Base-by-base conservation (phyloP, 129 eudicot species). In the Arctium lappa region DNA sequence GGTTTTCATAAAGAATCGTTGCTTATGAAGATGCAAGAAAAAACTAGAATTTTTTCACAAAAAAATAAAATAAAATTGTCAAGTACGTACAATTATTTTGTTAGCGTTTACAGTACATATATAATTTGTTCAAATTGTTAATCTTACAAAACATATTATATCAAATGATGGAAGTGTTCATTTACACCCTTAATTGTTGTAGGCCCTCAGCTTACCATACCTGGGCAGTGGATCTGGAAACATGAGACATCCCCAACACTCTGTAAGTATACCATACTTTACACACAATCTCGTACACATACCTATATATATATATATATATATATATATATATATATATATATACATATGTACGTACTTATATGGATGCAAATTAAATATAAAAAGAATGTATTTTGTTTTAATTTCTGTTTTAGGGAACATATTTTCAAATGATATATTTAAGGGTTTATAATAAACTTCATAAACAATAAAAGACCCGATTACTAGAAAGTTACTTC, bases 181-280 rank as follows among this genome's bases (percentile, higher is more conserved):
- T 70, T 70, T 34, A 9, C 37, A 6, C 33, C 39, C 69, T 85
- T 84, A 18, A 82, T 72, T 87, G 63, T 22, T 84, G 86, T 92
- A 94, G 98, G 98, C 98, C 80, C 93, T 94, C 15, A 94, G 98
- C 89, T 81, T 89, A 76, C 97, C 98, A 40, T 94, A 94, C 93
- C 77, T 94, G 81, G 93, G 91, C 84, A 85, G 80, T 85, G 93
- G 83, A 81, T 83, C 95, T 63, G 86, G 88, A 85, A 88, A 83
- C 87, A 74, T 66, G 89, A 86, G 88, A 87, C 89, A 82, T 71
- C 91, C 83, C 15, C 90, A 81, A 42, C 83, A 78, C 4, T 65
- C 85, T 73, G 97, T 91, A 90, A 92, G 93, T 80, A 16, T 29
- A 27, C 68, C 3, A n/a, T 69, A 18, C 29, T 50, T 34, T 53